Evolutionary conservation across 345 rosid genomes (phyloP).

Genomic region (Syzygium aromaticum): DNA sequence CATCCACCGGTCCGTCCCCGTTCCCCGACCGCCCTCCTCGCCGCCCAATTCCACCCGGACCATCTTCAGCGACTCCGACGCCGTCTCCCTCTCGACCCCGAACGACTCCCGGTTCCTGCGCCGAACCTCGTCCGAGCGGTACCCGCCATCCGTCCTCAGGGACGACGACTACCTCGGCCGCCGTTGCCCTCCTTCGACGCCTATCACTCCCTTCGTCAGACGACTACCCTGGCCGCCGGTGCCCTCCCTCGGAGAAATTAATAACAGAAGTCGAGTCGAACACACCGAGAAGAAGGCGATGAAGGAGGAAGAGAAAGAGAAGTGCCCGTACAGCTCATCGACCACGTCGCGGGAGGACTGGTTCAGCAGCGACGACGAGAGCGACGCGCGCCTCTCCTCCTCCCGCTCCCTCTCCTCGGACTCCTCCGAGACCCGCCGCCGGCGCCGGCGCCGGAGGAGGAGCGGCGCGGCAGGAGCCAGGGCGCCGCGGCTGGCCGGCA

Average conservation of each 20-base stretch:
- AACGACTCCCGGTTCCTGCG: background rate
- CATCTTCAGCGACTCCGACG: background rate
- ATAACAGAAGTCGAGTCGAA: background rate
- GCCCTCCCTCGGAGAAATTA: background rate
- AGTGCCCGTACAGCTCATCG: background rate
- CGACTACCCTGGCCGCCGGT: background rate
- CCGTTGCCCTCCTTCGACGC: background rate
- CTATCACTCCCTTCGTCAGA: background rate
- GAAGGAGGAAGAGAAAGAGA: background rate
- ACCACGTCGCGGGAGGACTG: conserved; percentile 28
- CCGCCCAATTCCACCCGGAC: background rate
- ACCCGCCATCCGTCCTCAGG: background rate
- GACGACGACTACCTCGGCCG: background rate
- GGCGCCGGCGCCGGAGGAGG: conserved; percentile 2
- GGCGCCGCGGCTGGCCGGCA: conserved; percentile 11
- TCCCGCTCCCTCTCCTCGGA: conserved; percentile 46
- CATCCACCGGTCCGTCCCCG: conserved; percentile 2
- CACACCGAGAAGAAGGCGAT: background rate
- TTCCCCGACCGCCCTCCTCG: background rate
- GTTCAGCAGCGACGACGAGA: conserved; percentile 59
- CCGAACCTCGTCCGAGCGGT: background rate
- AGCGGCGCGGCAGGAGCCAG: conserved; percentile 5
- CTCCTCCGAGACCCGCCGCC: conserved; percentile 29
- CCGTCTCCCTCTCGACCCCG: background rate
- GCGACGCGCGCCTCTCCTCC: conserved; percentile 55